Evolutionary conservation across 2,329 filamentous ascomycete species (phyloP), one percentile per base, ranked within the genome.

Genomic region (Davidsoniella eucalypti): DNA sequence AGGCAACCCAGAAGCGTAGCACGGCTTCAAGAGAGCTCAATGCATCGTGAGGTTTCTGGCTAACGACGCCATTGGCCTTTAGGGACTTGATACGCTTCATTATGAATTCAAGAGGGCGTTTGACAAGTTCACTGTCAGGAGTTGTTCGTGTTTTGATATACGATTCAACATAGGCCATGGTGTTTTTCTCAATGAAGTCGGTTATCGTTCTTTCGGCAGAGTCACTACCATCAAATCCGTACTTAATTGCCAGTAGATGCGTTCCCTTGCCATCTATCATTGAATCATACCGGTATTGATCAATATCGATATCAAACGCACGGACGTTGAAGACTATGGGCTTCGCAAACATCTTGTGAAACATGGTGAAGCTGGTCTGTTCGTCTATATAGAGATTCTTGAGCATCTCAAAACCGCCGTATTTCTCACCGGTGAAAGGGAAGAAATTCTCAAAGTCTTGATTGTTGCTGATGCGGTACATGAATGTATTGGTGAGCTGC

Each of bases 1-100:
- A 49, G 14, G 47, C 47, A 9, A 43, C 47, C 47, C 47, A 49
- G 12, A 49, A 43, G n/a, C n/a, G 18, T 5, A 49, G 18, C 21
- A 39, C n/a, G 5, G 38, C 12, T 18, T 49, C 14, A 7, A 37
- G 33, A 39, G 25, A 23, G 14, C 3, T 21, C 2, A 5, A 29
- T 14, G 6, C 23, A 10, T 21, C 6, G 16, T 36, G 14, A 6
- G 23, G 18, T 2, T 16, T 18, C 33, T 36, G 9, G 14, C 29
- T n/a, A 47, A 21, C 16, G 44, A 12, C 2, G 17, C 18, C 23
- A 3, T 9, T 25, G 23, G 29, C n/a, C 6, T 8, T 16, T 9
- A 37, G 25, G 18, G 23, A 41, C 10, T 25, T 23, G 23, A 41
- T 4, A 12, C 10, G 39, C n/a, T 17, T 33, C 26, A 33, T 33